Evolutionary conservation across 805 yeast species (phyloP).

Genomic region (Maudiozyma serrabonitensis): DNA sequence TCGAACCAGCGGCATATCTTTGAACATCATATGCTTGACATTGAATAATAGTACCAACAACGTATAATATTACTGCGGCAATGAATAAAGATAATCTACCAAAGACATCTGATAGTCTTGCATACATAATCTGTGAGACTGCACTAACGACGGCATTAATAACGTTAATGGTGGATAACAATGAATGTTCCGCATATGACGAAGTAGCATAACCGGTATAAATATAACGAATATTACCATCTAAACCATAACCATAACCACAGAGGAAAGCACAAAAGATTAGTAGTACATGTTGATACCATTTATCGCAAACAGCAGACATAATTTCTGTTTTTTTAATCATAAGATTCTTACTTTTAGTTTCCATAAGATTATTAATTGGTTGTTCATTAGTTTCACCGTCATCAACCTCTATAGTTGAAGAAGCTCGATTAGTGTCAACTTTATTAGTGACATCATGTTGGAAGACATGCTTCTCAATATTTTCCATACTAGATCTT

Average conservation of each 20-base stretch:
- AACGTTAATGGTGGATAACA: constrained; percentile 42
- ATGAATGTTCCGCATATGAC: constrained; percentile 40
- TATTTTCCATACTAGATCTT: not conserved
- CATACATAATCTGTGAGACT: constrained; percentile 47
- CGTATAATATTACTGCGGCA: constrained; percentile 40
- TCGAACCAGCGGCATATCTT: constrained; percentile 48
- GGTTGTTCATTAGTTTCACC: not conserved
- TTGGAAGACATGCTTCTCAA: not conserved
- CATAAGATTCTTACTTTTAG: constrained; percentile 32
- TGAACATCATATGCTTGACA: constrained; percentile 45
- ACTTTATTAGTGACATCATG: not conserved
- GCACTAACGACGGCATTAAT: constrained; percentile 47
- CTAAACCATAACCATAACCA: constrained; percentile 48
- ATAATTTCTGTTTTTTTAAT: constrained; percentile 42
- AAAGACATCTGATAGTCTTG: constrained; percentile 46
- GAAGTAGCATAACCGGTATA: constrained; percentile 43
- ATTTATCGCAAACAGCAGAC: constrained; percentile 35
- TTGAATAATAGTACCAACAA: constrained; percentile 47
- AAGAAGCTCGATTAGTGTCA: not conserved
- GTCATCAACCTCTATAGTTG: not conserved
- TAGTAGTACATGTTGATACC: constrained; percentile 29
- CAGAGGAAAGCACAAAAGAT: constrained; percentile 39
- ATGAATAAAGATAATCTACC: constrained; percentile 44
- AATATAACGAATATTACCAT: constrained; percentile 38
- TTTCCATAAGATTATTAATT: not conserved